Percentiles rank a stretch among this genome's conserved stretches.
Evolutionary conservation across 495 filamentous ascomycete genomes (phyloP).

Genomic region (Pseudomonodictys pantanalensis): DNA sequence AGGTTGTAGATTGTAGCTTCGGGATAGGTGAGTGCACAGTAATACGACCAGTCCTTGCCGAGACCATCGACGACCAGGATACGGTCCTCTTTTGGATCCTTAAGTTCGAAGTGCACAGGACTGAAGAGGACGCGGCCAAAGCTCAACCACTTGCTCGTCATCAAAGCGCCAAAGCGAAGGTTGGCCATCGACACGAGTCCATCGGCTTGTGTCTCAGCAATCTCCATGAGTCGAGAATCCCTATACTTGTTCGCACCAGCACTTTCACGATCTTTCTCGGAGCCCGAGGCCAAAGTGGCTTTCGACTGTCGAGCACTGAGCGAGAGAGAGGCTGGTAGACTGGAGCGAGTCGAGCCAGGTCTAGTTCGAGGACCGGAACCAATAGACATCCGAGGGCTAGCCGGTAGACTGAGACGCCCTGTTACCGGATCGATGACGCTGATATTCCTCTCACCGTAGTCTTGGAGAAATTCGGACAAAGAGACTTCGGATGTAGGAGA

Average conservation of each 20-base stretch:
- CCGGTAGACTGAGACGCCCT: conserved; percentile 43
- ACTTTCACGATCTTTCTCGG: conserved; percentile 31
- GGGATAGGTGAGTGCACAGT: conserved; percentile 88
- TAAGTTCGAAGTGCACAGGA: conserved; percentile 77
- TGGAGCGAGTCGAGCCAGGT: conserved; percentile 36
- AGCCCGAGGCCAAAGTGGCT: conserved; percentile 31
- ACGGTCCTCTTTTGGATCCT: conserved; percentile 51
- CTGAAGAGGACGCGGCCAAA: conserved; percentile 95
- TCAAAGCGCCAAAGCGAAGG: conserved; percentile 74
- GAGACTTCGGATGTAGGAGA: conserved; percentile 53
- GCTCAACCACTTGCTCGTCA: conserved; percentile 83
- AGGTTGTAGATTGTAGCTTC: conserved; percentile 82
- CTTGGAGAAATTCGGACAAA: conserved; percentile 52
- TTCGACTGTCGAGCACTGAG: conserved; percentile 32
- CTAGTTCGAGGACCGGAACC: conserved; percentile 44
- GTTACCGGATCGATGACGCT: conserved; percentile 42
- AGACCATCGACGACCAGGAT: conserved; percentile 92
- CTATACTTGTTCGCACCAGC: conserved; percentile 30
- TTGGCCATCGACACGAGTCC: conserved; percentile 72
- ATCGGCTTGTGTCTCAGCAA: conserved; percentile 56
- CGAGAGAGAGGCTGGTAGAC: conserved; percentile 30
- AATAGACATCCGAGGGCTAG: conserved; percentile 45
- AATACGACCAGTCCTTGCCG: conserved; percentile 95
- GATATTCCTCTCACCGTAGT: conserved; percentile 50
- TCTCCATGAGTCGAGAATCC: conserved; percentile 48